These are phyloP conservation scores for Tetradesmus lagerheimii DNA, from an alignment of 139 green algal genomes.

Conservation along the genomic window DNA sequence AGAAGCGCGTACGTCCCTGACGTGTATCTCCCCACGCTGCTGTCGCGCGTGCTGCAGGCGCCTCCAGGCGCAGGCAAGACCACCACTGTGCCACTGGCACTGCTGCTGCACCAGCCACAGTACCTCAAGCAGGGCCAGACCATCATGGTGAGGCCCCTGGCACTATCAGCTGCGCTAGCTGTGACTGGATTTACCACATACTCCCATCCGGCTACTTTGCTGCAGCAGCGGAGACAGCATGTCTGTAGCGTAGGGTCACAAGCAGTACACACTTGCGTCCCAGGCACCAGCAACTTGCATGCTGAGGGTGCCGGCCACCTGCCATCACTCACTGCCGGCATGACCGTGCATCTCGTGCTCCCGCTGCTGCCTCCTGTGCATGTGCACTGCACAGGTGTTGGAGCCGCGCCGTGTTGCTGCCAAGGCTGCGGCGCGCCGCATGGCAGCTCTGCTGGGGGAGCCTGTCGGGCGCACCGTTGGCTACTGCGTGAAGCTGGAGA, in stretches of 20 bases:
- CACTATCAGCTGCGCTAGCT: too few relatives aligned
- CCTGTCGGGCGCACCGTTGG: slow-evolving; percentile 54
- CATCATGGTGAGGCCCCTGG: slow-evolving; percentile 44
- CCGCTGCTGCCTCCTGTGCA: not conserved
- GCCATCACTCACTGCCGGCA: not conserved
- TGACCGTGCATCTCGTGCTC: too few relatives aligned
- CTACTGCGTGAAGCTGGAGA: slow-evolving; percentile 71
- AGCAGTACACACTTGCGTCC: not conserved
- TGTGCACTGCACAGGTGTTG: slow-evolving; percentile 52
- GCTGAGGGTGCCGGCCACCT: not conserved
- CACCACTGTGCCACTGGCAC: slow-evolving; percentile 72
- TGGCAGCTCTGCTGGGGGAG: slow-evolving; percentile 73
- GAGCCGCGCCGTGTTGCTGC: slow-evolving; percentile 79
- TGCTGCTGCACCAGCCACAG: slow-evolving; percentile 55
- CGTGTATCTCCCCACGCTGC: not conserved
- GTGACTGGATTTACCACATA: too few relatives aligned
- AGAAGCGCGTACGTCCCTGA: too few relatives aligned
- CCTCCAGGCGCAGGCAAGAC: slow-evolving; percentile 82
- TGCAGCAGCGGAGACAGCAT: too few relatives aligned
- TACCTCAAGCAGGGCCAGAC: slow-evolving; percentile 55
- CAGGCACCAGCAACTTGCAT: not conserved
- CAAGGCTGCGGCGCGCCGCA: slow-evolving; percentile 71
- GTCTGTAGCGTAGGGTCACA: not conserved
- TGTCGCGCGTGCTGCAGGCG: slow-evolving; percentile 52
- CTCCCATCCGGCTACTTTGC: too few relatives aligned